Conservation (phyloP, 2,329 filamentous ascomycete genomes). For the Xylaria sp. region DNA sequence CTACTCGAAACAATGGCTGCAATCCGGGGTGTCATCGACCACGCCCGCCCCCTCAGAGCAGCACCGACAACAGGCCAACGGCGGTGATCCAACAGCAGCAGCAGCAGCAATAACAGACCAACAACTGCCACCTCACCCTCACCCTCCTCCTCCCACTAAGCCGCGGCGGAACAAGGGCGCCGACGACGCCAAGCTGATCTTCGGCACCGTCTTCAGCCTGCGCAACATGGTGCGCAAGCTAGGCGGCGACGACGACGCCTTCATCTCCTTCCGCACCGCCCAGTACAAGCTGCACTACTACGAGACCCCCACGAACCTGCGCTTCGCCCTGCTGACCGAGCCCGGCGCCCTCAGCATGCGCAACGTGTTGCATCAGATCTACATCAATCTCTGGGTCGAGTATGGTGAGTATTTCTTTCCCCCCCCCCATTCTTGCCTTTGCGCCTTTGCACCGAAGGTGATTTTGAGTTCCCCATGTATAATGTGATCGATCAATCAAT, state of each 20-base stretch:
- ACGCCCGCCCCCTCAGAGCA: conserved; percentile 50
- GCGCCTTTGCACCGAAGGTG: neutral
- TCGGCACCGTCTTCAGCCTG: conserved; percentile 94
- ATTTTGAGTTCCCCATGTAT: neutral
- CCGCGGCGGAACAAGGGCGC: conserved; percentile 53
- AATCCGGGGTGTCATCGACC: conserved; percentile 57
- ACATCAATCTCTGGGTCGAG: conserved; percentile 97
- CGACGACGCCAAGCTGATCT: conserved; percentile 96
- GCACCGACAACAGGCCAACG: conserved; percentile 18
- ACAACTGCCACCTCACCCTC: neutral
- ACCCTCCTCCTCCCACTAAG: neutral
- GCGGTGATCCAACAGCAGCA: conserved; percentile 33
- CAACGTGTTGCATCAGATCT: conserved; percentile 96
- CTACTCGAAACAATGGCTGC: conserved; percentile 88
- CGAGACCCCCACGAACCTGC: conserved; percentile 94
- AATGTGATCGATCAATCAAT: neutral
- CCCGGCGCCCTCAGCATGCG: conserved; percentile 89
- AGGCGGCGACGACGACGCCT: conserved; percentile 92
- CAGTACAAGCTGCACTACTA: conserved; percentile 99
- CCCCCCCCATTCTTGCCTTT: neutral
- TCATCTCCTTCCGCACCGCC: conserved; percentile 90
- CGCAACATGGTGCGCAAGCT: conserved; percentile 97
- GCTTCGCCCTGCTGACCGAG: conserved; percentile 97
- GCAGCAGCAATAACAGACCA: conserved; percentile 30
- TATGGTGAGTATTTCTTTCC: conserved; percentile 69